Evolutionary conservation across 805 yeast genomes (phyloP).

Genomic region (Myxozyma neglecta): DNA sequence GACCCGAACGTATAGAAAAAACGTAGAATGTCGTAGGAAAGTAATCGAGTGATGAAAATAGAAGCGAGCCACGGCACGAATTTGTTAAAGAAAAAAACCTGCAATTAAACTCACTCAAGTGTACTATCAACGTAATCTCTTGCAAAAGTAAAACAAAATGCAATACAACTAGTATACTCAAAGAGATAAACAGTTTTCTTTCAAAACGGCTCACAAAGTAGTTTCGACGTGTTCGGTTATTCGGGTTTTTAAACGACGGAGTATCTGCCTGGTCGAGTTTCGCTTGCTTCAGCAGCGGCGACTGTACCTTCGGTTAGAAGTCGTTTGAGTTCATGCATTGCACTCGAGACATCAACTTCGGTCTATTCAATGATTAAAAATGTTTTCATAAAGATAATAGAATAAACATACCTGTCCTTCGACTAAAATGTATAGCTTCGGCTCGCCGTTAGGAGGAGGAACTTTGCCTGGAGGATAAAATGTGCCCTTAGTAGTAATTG

Average conservation of each 20-base stretch:
- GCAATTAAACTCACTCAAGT: no score
- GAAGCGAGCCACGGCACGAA: no score
- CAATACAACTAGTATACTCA: background rate
- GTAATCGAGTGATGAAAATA: no score
- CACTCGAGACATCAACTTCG: conserved; percentile 34
- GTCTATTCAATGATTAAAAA: conserved; percentile 12
- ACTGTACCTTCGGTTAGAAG: conserved; percentile 33
- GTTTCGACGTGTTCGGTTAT: background rate
- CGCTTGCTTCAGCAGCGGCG: conserved; percentile 30
- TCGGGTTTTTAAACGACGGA: conserved; percentile 28
- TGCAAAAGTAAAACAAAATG: background rate
- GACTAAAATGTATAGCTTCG: conserved; percentile 72
- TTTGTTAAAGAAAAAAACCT: no score
- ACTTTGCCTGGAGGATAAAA: conserved; percentile 63
- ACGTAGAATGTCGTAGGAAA: no score
- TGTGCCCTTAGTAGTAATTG: conserved; percentile 80
- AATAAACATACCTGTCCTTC: conserved; percentile 53
- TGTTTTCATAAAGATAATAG: background rate
- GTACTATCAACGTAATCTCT: background rate
- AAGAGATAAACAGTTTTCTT: background rate
- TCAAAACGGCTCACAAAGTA: background rate
- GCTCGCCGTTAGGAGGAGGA: conserved; percentile 57
- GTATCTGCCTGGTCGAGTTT: conserved; percentile 32
- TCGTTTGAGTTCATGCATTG: conserved; percentile 35
- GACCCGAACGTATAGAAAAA: background rate